These are phyloP conservation scores for Hanseniaspora valbyensis DNA, from an alignment of 805 yeast species.

Conservation along the genomic window DNA sequence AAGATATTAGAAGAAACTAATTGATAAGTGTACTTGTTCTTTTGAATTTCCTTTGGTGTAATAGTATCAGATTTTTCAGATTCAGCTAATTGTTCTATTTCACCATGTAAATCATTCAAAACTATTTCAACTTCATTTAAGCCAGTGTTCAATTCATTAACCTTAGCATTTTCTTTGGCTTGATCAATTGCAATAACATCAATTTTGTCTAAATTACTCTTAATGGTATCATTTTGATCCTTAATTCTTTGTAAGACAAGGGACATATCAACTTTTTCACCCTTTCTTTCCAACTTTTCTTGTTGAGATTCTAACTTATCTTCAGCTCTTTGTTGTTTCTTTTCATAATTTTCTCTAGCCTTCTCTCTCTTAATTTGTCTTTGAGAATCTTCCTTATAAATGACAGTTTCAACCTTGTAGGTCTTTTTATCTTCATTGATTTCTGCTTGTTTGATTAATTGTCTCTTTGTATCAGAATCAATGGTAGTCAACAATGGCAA, in stretches of 20 bases:
- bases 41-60: slow-evolving; percentile 24
- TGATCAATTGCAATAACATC: slow-evolving; percentile 33
- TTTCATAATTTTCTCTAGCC: slow-evolving; percentile 38
- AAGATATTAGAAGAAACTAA: slow-evolving; percentile 27
- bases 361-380: slow-evolving; percentile 32
- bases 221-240: slow-evolving; percentile 27
- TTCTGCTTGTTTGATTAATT: slow-evolving; percentile 48
- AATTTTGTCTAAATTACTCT: slow-evolving; percentile 32
- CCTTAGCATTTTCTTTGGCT: slow-evolving; percentile 29
- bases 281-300: slow-evolving; percentile 18
- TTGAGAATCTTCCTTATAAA: slow-evolving; percentile 28
- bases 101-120: slow-evolving; percentile 18
- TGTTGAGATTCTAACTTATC: slow-evolving; percentile 25
- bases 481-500: slow-evolving; percentile 74
- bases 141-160: slow-evolving; percentile 29
- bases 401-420: slow-evolving; percentile 22
- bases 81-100: background rate
- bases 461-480: slow-evolving; percentile 54
- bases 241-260: slow-evolving; percentile 20
- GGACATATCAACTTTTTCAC: slow-evolving; percentile 7
- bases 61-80: slow-evolving; percentile 24
- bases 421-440: slow-evolving; percentile 30
- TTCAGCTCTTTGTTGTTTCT: slow-evolving; percentile 25
- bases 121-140: slow-evolving; percentile 26
- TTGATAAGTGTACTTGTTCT: slow-evolving; percentile 27